Evolutionary conservation across 352 stramenopile genomes (phyloP).

Genomic region (Phytophthora hibernalis): DNA sequence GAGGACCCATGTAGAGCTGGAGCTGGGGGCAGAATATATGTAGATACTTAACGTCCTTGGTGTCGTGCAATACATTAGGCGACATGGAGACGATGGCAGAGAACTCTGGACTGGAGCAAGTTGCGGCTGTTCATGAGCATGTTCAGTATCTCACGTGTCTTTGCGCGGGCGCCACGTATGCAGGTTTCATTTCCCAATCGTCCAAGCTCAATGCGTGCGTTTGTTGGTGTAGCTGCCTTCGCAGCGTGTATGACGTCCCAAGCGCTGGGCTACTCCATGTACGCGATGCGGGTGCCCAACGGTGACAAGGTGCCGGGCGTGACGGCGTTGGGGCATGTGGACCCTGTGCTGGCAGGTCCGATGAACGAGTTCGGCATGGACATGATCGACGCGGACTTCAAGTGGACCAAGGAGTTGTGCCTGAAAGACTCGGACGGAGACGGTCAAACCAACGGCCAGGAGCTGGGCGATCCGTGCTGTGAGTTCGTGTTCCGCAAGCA

Average conservation of each 20-base stretch:
- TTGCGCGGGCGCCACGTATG: slow-evolving; percentile 25
- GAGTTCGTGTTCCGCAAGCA: slow-evolving; percentile 31
- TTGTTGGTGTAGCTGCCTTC: neutral
- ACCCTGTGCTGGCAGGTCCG: slow-evolving; percentile 24
- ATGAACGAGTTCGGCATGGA: slow-evolving; percentile 44
- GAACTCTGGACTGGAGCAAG: neutral
- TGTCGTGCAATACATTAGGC: neutral
- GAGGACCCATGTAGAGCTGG: slow-evolving; percentile 19
- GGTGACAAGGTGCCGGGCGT: slow-evolving; percentile 42
- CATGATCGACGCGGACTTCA: slow-evolving; percentile 33
- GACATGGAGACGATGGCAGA: slow-evolving; percentile 6
- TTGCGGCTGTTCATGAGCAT: slow-evolving; percentile 14
- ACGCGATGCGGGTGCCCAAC: slow-evolving; percentile 39
- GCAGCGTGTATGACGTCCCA: slow-evolving; percentile 1
- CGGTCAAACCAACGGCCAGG: slow-evolving; percentile 40
- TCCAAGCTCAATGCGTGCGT: slow-evolving; percentile 9
- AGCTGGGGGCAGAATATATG: neutral
- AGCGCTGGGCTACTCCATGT: slow-evolving; percentile 23
- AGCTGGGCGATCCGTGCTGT: slow-evolving; percentile 39
- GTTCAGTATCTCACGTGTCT: slow-evolving; percentile 16
- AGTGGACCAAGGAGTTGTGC: slow-evolving; percentile 42
- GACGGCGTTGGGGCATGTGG: slow-evolving; percentile 36
- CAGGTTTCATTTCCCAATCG: slow-evolving; percentile 12
- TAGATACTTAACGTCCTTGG: neutral
- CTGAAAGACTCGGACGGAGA: slow-evolving; percentile 42